Conservation (phyloP, 2,329 filamentous ascomycete species). For the Delphinella strobiligena region DNA sequence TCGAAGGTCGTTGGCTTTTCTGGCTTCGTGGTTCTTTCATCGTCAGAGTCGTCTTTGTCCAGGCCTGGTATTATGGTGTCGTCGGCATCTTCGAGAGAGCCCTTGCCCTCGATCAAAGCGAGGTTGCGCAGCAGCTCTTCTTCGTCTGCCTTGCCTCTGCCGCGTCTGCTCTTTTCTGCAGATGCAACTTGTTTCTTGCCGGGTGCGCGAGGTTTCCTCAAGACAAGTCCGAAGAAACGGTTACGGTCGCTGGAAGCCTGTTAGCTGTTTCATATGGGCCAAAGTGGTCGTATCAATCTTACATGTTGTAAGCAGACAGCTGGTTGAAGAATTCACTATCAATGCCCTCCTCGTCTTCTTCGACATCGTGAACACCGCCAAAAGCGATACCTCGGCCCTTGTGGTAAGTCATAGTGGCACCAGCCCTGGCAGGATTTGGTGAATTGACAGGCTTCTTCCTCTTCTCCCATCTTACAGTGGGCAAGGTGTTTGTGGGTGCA, state of each 20-base stretch:
- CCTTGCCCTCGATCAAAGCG: slow-evolving; percentile 69
- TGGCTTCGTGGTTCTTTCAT: slow-evolving; percentile 40
- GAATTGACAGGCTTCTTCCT: slow-evolving; percentile 85
- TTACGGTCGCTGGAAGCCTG: slow-evolving; percentile 55
- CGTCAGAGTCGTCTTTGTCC: slow-evolving; percentile 24
- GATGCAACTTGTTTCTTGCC: slow-evolving; percentile 43
- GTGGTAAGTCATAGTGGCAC: slow-evolving; percentile 88
- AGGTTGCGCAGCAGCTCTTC: slow-evolving; percentile 82
- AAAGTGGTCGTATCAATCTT: background rate
- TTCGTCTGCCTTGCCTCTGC: slow-evolving; percentile 78
- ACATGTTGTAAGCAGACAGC: slow-evolving; percentile 80
- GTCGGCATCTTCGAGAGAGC: slow-evolving; percentile 41
- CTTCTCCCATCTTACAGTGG: slow-evolving; percentile 77
- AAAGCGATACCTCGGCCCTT: slow-evolving; percentile 88
- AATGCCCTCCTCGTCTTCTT: slow-evolving; percentile 57
- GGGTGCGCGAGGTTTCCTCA: slow-evolving; percentile 61
- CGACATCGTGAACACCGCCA: slow-evolving; percentile 64
- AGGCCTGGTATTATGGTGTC: slow-evolving; percentile 19
- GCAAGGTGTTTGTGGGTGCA: slow-evolving; percentile 51
- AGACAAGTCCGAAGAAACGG: slow-evolving; percentile 72
- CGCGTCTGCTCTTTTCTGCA: slow-evolving; percentile 47
- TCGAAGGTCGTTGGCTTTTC: slow-evolving; percentile 57
- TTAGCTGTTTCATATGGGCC: background rate
- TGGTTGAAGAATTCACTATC: slow-evolving; percentile 96
- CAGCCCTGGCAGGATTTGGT: slow-evolving; percentile 71